A percentile compares a stretch with the other conserved stretches of the same genome.
Conservation (phyloP, 306 rosid species). For the Cicer cuneatum region DNA sequence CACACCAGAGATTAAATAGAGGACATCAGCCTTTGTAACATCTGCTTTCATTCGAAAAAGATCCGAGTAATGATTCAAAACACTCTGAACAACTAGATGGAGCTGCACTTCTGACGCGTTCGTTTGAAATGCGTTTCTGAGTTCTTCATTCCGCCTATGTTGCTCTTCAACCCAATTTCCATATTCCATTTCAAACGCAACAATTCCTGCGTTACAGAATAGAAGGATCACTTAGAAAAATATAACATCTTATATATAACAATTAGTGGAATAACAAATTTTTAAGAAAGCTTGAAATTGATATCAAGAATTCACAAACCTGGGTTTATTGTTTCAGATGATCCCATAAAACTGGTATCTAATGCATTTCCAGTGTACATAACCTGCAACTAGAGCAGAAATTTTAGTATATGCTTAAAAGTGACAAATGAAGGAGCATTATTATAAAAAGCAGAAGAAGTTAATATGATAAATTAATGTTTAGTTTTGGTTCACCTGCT, state of each 20-base stretch:
- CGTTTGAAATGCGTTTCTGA: constrained; percentile 74
- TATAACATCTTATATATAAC: too few species aligned
- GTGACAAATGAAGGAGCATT: constrained; percentile 10
- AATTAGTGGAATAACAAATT: not conserved
- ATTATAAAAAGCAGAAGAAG: constrained; percentile 8
- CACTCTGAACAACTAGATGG: constrained; percentile 60
- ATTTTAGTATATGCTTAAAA: constrained; percentile 26
- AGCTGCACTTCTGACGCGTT: constrained; percentile 67
- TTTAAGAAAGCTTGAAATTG: constrained; percentile 12
- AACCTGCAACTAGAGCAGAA: constrained; percentile 58
- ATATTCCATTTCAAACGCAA: constrained; percentile 80
- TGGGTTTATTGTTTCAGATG: constrained; percentile 59
- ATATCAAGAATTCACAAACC: constrained; percentile 58
- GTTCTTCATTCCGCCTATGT: constrained; percentile 63
- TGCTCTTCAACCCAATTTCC: constrained; percentile 88
- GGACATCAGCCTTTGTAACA: constrained; percentile 81
- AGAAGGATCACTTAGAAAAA: constrained; percentile 24
- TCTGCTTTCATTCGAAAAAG: constrained; percentile 79
- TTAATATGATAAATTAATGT: constrained; percentile 15
- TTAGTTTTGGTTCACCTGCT: constrained; percentile 64
- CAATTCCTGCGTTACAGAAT: constrained; percentile 59
- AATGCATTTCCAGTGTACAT: constrained; percentile 47
- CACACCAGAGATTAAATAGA: constrained; percentile 77
- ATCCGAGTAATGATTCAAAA: constrained; percentile 69
- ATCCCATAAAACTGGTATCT: constrained; percentile 60